These are phyloP conservation scores for Pascua guehoae DNA, from an alignment of 1,284 basidiomycete genomes.

Conservation along the genomic window DNA sequence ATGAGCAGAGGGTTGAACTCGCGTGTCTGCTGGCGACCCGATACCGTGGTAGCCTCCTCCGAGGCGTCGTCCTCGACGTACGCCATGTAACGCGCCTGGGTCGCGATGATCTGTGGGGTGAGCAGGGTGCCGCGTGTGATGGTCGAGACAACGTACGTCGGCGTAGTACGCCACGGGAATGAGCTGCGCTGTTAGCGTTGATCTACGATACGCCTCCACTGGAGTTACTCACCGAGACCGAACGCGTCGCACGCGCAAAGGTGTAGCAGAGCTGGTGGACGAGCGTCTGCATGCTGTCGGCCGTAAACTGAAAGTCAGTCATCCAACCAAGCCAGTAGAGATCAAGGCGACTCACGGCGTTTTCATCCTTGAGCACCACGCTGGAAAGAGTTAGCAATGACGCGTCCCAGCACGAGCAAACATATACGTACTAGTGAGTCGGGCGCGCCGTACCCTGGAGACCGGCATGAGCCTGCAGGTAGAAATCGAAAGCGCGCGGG, in stretches of 20 bases:
- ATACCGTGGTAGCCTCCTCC: conserved; percentile 5
- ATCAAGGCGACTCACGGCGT: conserved; percentile 18
- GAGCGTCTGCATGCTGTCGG: conserved; percentile 42
- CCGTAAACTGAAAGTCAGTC: conserved; percentile 32
- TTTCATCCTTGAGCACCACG: conserved; percentile 37
- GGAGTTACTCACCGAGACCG: conserved; percentile 38
- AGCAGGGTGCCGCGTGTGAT: background rate
- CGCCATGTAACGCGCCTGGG: conserved; percentile 46
- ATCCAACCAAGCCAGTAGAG: background rate
- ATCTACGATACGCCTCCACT: background rate
- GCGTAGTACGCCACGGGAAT: conserved; percentile 48
- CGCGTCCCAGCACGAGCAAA: background rate
- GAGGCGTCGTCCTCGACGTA: conserved; percentile 34
- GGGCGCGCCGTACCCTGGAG: conserved; percentile 49
- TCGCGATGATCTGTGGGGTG: conserved; percentile 39
- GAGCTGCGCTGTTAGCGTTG: conserved; percentile 15
- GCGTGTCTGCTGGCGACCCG: conserved; percentile 2
- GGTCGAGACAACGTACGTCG: conserved; percentile 14
- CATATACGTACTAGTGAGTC: conserved; percentile 44
- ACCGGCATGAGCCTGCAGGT: conserved; percentile 46
- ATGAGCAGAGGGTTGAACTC: conserved; percentile 6
- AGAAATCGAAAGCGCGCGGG: conserved; percentile 49
- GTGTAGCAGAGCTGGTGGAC: conserved; percentile 48
- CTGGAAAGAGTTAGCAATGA: conserved; percentile 18
- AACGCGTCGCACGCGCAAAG: conserved; percentile 48